Base-by-base conservation (phyloP, 306 rosid genomes). In the Prunus mongolica region DNA sequence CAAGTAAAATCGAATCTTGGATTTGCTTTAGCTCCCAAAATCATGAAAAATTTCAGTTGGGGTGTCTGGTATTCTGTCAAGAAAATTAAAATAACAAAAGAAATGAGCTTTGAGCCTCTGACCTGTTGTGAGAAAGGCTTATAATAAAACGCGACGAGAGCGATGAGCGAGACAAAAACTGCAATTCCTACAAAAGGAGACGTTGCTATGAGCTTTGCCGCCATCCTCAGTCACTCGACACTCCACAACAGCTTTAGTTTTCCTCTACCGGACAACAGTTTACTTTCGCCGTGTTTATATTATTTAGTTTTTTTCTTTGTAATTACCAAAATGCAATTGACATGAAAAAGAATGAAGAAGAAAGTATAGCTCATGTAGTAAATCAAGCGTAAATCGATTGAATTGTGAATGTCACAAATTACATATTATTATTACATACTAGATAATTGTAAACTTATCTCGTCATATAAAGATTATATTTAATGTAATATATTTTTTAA, bases 121-220 rank as follows among this genome's bases (percentile, higher is more conserved):
- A 88, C 90, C 89, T 88, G 80, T 52, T 77, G 22, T 30, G 85
- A 25, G 55, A 73, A 34, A 71, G 83, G 80, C 77, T 84, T 82
- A 69, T 75, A 60, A 72, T 82, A 75, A 24, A 84, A 89, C 28
- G 84, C 78, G 71, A 82, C 24, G 73, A 82, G 58, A 28, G 91
- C 86, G 16, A 82, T 0, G 45, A 89, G 67, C 73, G 82, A 75
- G 54, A 89, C 88, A 10, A 87, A 41, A 70, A 71, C 22, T 2
- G 96, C 76, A 64, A 91, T 47, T 38, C 76, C 84, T 12, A 89
- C 74, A 47, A 79, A 81, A 38, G 74, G 85, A 65, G 88, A 80
- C 46, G 86, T 75, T 74, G 73, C 81, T 58, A 85, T 22, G 51
- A 69, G 72, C 81, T 78, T 81, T 19, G 76, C 54, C 74, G 83